Base-by-base conservation (phyloP, 2,329 filamentous ascomycete species). In the Talaromyces sp. region DNA sequence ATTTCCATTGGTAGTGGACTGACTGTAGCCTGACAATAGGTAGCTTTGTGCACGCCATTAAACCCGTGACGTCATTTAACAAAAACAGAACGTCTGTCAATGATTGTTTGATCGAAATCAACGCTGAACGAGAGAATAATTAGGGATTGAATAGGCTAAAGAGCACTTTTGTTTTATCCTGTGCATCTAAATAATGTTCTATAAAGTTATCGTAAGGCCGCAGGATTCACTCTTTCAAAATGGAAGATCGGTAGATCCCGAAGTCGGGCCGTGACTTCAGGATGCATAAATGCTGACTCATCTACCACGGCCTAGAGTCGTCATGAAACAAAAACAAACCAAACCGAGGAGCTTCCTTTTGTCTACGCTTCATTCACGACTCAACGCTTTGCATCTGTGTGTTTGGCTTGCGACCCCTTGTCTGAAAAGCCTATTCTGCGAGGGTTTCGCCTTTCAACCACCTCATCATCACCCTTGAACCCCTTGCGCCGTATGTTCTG, bases 401-500 rank as follows among this genome's bases (percentile, higher is more conserved):
- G 37, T 22, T 42, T 42, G 22, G 22, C 39, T 42, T 16, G 22
- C 27, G 9, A 22, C 36, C 17, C 45, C 45, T 47, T 47, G 33
- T 47, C 22, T 24, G 11, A 27, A 4, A 6, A 33, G 2, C 6
- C 8, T 24, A 19, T 14, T 14, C 19, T 16, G 32, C 33, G 19
- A 22, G 20, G 32, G 16, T 30, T 27, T 24, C 19, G 6, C 30
- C n/a, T 13, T 19, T 27, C 24, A 27, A 35, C 11, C 4, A n/a
- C 13, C 5, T 33, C 22, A 32, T 9, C 44, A 2, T 24, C 36
- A 17, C 47, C 47, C 30, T 50, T 27, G 30, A 35, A 29, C 39
- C 47, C 47, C 46, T 49, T 49, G 46, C 46, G 37, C 37, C 46
- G 22, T 27, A 37, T 29, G 45, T 22, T 43, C 45, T 49, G 39